Percentiles rank a stretch among this genome's conserved stretches.
These are phyloP conservation scores for Cucurbita argyrosperma DNA, from an alignment of 306 rosid species.

Conservation along the genomic window DNA sequence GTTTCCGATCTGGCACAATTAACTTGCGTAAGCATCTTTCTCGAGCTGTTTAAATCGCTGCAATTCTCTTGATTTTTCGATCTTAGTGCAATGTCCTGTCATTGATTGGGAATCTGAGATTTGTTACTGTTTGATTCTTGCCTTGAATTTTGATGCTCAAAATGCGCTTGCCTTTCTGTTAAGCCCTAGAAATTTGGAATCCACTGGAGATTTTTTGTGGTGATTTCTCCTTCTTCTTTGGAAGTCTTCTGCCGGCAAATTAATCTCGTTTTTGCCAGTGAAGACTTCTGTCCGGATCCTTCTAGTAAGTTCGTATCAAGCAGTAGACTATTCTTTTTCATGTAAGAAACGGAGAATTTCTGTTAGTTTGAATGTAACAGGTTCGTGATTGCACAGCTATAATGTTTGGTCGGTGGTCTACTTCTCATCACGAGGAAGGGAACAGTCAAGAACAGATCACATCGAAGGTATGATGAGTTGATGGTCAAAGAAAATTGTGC, in stretches of 20 bases:
- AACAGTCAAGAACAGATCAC: not conserved
- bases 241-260: not conserved
- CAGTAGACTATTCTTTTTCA: not conserved
- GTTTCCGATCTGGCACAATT: not conserved
- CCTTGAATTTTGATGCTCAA: not conserved
- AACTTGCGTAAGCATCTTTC: not conserved
- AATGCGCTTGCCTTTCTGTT: not conserved
- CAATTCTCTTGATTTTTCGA: not conserved
- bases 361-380: not conserved
- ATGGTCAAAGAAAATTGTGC: not conserved
- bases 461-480: not conserved
- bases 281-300: not conserved
- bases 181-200: not conserved
- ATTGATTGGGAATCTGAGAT: not conserved
- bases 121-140: not conserved
- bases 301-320: not conserved
- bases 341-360: not conserved
- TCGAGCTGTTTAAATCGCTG: not conserved
- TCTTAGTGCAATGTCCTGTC: not conserved
- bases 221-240: not conserved
- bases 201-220: no score
- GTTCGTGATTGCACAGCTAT: not conserved
- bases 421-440: constrained; percentile 3
- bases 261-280: not conserved
- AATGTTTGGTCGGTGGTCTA: constrained; percentile 1